Conservation (phyloP, 169 alveolate species). For the Cryptosporidium baileyi region DNA sequence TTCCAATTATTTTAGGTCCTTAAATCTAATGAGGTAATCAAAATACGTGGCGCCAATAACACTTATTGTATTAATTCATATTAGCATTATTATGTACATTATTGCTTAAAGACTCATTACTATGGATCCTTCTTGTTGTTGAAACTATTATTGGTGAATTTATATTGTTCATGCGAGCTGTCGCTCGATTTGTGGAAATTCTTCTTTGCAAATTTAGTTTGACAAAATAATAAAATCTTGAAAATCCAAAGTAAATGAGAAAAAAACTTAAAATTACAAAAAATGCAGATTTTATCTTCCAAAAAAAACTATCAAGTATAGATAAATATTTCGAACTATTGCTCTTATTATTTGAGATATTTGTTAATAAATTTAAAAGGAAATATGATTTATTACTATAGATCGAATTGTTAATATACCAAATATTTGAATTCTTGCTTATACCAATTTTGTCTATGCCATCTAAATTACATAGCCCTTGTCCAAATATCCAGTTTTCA, state of each 20-base stretch:
- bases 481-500: constrained; percentile 56
- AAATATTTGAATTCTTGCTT: neutral
- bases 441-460: neutral
- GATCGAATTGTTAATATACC: constrained; percentile 26
- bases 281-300: neutral
- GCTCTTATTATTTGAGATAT: no score
- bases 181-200: neutral
- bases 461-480: constrained; percentile 1
- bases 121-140: neutral
- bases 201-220: neutral
- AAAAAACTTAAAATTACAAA: neutral
- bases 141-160: neutral
- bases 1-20: neutral
- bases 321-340: no score
- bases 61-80: no score
- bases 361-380: no score
- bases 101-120: neutral
- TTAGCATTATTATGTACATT: no score
- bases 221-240: neutral
- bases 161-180: neutral
- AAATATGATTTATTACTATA: no score
- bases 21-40: neutral
- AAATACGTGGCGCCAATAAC: neutral
- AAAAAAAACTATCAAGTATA: neutral
- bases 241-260: neutral